Base-by-base conservation (phyloP, 805 yeast genomes). In the Teunomyces barrocoloradensis region DNA sequence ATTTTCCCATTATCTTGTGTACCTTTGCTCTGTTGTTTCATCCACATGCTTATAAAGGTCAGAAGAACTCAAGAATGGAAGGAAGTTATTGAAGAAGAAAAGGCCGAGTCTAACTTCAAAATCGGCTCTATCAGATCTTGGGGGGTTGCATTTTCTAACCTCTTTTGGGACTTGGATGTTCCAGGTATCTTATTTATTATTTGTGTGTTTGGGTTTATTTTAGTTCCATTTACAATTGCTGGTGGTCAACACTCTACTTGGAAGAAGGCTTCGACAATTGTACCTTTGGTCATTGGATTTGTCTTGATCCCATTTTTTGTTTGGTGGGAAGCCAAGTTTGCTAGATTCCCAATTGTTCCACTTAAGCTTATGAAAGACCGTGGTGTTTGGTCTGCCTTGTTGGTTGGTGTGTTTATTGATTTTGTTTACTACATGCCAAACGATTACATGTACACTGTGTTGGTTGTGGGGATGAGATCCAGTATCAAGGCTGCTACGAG, bases 201-300 rank as follows among this genome's bases (percentile, higher is more conserved):
- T 44, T 77, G 78, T 21, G 73, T 76, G 2, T 68, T 87, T 18
- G 89, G 88, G 36, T 77, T 85, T 54, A 71, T 87, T 39, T 70
- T 87, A 49, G 82, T 81, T 18, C 94, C 95, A 18, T 73, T 87
- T 53, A 86, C 94, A 10, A 64, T 87, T 27, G 91, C 91, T 10
- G 91, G 89, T 53, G 90, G 90, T 51, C 60, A 66, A 30, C 40
- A 58, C 1, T 53, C 68, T 2, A 70, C 73, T 44, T 87, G 95
- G 95, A 58, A 68, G 45, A 68, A 72, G 48, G 88, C 81, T 13
- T 70, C 79, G 39, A 74, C 84, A 53, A 81, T 87, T 54, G 92
- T 76, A 5, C 89, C 91, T 2, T 65, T 86, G 43, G 87, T 84
- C 17, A 59, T 87, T 47, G 94, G 95, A 2, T 73, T 80, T 53